phyloP scores from a whole-genome alignment of 352 stramenopile species.

The Phytophthora quininea region DNA sequence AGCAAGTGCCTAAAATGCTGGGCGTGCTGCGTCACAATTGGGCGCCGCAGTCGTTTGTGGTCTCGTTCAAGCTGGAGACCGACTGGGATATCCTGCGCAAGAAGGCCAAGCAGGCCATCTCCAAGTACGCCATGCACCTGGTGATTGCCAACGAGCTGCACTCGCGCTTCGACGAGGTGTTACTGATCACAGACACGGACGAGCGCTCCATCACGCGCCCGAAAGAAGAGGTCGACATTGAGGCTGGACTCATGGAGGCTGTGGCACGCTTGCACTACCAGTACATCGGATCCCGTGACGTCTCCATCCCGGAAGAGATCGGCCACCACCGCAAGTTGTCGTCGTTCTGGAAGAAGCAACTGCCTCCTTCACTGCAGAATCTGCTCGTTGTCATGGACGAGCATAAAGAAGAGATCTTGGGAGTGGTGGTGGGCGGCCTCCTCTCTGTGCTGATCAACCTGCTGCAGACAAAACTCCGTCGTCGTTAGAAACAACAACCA shows the following conservation, averaged over 20 bases:
- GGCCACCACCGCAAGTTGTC: slow-evolving; percentile 34
- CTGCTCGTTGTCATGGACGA: slow-evolving; percentile 52
- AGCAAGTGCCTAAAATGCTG: slow-evolving; percentile 97
- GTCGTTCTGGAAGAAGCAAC: slow-evolving; percentile 48
- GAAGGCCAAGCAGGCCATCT: slow-evolving; percentile 93
- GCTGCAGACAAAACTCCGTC: slow-evolving; percentile 63
- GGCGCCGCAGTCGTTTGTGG: slow-evolving; percentile 94
- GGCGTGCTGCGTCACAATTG: slow-evolving; percentile 90
- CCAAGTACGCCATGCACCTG: slow-evolving; percentile 96
- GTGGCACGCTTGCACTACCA: slow-evolving; percentile 73
- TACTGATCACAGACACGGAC: slow-evolving; percentile 72
- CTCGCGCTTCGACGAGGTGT: slow-evolving; percentile 92
- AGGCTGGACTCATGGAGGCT: slow-evolving; percentile 62
- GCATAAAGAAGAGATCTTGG: slow-evolving; percentile 79
- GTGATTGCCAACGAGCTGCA: slow-evolving; percentile 98
- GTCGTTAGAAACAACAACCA: slow-evolving; percentile 22
- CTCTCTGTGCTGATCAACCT: slow-evolving; percentile 79
- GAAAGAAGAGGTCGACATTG: slow-evolving; percentile 70
- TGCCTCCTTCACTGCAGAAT: slow-evolving; percentile 47
- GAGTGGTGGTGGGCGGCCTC: slow-evolving; percentile 68
- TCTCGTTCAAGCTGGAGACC: slow-evolving; percentile 99
- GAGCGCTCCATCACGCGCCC: slow-evolving; percentile 59
- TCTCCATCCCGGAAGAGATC: slow-evolving; percentile 63
- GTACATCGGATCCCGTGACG: slow-evolving; percentile 69
- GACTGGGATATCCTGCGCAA: slow-evolving; percentile 92